A percentile compares a stretch with the other conserved stretches of the same genome.
Evolutionary conservation across 768 basidiomycete genomes (phyloP).

Genomic region (Astraeus odoratus): DNA sequence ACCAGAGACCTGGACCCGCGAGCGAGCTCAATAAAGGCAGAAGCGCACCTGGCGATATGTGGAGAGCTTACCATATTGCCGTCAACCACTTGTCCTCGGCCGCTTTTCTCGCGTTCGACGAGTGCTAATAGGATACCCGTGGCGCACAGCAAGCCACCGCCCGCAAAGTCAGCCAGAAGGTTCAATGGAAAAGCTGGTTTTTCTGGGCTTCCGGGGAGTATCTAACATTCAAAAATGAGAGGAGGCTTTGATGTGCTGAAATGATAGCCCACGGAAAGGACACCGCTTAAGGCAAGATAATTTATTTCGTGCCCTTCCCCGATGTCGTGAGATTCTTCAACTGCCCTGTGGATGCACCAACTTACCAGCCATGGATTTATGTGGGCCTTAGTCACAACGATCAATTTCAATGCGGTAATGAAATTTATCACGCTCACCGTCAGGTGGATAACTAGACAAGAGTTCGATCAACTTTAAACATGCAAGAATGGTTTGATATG

Average conservation of each 20-base stretch:
- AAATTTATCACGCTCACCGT: slow-evolving; percentile 41
- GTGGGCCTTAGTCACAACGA: slow-evolving; percentile 41
- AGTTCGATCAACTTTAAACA: not conserved
- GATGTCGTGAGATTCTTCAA: not conserved
- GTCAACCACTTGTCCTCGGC: slow-evolving; percentile 67
- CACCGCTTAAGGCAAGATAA: slow-evolving; percentile 74
- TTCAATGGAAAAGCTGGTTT: slow-evolving; percentile 75
- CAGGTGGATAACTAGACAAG: slow-evolving; percentile 47
- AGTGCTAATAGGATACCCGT: slow-evolving; percentile 71
- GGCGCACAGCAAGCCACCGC: slow-evolving; percentile 68
- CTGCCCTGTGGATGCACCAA: not conserved
- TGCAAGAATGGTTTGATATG: not conserved
- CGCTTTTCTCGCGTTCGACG: slow-evolving; percentile 56
- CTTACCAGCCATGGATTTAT: slow-evolving; percentile 73
- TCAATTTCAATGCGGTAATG: slow-evolving; percentile 1
- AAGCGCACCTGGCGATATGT: no score
- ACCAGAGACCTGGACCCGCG: slow-evolving; percentile 56
- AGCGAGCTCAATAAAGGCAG: no score
- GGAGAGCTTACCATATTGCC: slow-evolving; percentile 70
- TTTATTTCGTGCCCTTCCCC: slow-evolving; percentile 73
- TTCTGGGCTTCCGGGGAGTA: slow-evolving; percentile 56
- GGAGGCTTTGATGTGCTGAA: not conserved
- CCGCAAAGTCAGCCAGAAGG: slow-evolving; percentile 76
- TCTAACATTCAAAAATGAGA: slow-evolving; percentile 30
- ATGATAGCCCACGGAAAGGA: slow-evolving; percentile 46